A percentile compares a stretch with the other conserved stretches of the same genome.
Conservation (phyloP, 1,284 basidiomycete species). For the Rhodotorula sp. region DNA sequence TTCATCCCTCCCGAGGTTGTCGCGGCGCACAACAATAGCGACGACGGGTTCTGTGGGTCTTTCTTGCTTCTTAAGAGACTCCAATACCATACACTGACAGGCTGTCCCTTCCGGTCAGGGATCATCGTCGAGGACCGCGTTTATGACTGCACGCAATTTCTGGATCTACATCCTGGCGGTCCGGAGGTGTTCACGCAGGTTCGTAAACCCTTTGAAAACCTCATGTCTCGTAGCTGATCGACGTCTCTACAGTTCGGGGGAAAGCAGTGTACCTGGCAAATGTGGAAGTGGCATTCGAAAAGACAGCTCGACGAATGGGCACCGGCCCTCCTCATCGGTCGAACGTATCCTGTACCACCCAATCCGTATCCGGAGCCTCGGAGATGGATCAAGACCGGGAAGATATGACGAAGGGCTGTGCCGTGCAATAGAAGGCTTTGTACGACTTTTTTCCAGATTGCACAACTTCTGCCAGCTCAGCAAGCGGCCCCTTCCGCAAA, state of each 20-base stretch:
- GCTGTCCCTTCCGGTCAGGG: not conserved
- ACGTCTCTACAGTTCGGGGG: not conserved
- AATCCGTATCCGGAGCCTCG: not conserved
- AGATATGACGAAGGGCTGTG: not conserved
- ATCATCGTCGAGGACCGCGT: slow-evolving; percentile 16
- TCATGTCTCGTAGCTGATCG: not conserved
- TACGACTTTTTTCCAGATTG: too few species aligned
- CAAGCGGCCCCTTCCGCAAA: too few species aligned
- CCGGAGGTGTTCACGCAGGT: slow-evolving; percentile 9
- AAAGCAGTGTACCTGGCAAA: slow-evolving; percentile 17
- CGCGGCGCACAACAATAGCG: slow-evolving; percentile 4
- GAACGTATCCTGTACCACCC: slow-evolving; percentile 4
- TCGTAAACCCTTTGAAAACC: not conserved
- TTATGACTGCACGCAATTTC: slow-evolving; percentile 16
- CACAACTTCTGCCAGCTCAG: too few species aligned
- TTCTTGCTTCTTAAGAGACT: too few species aligned
- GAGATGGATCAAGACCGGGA: slow-evolving; percentile 1
- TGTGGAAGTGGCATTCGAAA: slow-evolving; percentile 18
- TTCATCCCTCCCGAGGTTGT: slow-evolving; percentile 12
- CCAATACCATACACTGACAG: not conserved
- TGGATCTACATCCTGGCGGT: slow-evolving; percentile 17
- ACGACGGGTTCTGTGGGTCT: slow-evolving; percentile 12
- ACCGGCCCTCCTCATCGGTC: slow-evolving; percentile 19
- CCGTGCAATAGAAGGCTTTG: too few species aligned
- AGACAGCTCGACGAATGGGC: slow-evolving; percentile 12